Base-by-base conservation (phyloP, 2,329 filamentous ascomycete species). In the Verticillium albo-atrum region DNA sequence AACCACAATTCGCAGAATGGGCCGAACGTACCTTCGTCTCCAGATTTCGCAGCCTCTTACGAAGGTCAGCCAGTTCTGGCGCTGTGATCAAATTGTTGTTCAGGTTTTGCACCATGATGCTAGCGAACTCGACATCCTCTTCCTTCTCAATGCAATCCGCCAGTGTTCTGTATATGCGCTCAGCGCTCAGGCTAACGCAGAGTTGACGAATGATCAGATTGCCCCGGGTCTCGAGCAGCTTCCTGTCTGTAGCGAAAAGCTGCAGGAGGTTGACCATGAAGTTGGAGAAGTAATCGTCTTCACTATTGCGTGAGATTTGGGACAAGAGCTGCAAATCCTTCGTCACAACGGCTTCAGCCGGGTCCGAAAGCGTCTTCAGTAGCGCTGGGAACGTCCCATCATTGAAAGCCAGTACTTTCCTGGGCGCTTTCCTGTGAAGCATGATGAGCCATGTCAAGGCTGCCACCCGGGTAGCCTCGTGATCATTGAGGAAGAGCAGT, bases 11-110 rank as follows among this genome's bases (percentile, higher is more conserved):
- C 23, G 14, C 14, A 28, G 14, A n/a, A 28, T n/a, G 12, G 9
- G 26, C 3, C 17, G 7, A 28, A n/a, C 51, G 14, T 76, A 89
- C 89, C 77, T 88, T 93, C 10, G 89, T 92, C 72, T 99, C 95
- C 2, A 97, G 79, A 67, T 97, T 99, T 34, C 95, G 84, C 56
- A 99, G 78, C 51, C 95, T 82, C 73, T 97, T 97, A 53, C 95
- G 87, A 63, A 99, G 81, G 67, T 98, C 96, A 1, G 91, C 87
- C 30, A 99, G 80, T 74, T 99, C 93, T 1, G 96, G 95, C 0
- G 96, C 95, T 2, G 96, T 99, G 65, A 99, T 97, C 58, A 99
- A 87, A 68, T 99, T 99, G 74, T 99, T 99, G 77, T 99, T 99
- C 57, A 99, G 82, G 68, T 98, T 98, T 73, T 99, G 95, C 30